Percentiles rank a stretch among this genome's conserved stretches.
Conservation (phyloP, 2,329 filamentous ascomycete genomes). For the Sporothrix inflata region DNA sequence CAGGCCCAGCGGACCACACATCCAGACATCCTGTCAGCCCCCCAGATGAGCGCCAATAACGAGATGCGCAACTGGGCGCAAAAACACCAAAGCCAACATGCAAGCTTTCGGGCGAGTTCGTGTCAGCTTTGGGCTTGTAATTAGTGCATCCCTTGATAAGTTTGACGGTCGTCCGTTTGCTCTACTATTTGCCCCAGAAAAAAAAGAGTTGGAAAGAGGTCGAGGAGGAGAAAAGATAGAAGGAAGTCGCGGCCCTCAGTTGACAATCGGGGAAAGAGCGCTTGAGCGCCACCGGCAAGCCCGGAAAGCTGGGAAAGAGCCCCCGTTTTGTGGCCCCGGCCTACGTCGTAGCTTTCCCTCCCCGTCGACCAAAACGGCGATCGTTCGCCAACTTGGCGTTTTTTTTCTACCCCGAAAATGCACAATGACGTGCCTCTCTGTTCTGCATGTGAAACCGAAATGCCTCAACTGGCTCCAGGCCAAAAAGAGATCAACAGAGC, state of each 20-base stretch:
- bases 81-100: not conserved
- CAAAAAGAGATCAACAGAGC: not conserved
- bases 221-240: not conserved
- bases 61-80: not conserved
- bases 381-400: not conserved
- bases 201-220: not conserved
- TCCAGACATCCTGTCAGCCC: not conserved
- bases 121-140: not conserved
- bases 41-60: not conserved
- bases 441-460: constrained; percentile 6
- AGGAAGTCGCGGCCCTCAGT: not conserved
- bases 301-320: constrained; percentile 14
- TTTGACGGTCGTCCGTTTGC: not conserved
- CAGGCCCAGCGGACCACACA: not conserved
- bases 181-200: not conserved
- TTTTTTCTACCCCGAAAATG: not conserved
- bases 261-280: not conserved
- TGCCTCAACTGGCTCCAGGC: not conserved
- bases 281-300: constrained; percentile 13
- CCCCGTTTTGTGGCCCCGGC: not conserved
- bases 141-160: not conserved
- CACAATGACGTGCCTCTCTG: constrained; percentile 6
- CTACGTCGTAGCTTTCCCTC: not conserved
- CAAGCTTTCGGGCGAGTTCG: not conserved
- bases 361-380: not conserved